phyloP scores from a whole-genome alignment of 2,329 filamentous ascomycete genomes.

The Sporothrix pallida region DNA sequence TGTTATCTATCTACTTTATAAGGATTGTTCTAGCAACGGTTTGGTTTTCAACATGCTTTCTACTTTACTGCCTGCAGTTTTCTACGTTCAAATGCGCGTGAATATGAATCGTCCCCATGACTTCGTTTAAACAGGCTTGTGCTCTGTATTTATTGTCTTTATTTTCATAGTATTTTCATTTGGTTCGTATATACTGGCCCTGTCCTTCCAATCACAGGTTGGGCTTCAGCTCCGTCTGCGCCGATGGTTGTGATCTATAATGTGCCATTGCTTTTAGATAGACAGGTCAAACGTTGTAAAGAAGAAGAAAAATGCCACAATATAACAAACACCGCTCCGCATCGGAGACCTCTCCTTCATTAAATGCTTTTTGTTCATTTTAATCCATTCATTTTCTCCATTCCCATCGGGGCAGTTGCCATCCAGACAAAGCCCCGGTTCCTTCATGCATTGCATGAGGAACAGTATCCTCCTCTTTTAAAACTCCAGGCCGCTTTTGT shows the following conservation, averaged over 20 bases:
- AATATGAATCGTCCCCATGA: background rate
- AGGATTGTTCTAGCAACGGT: background rate
- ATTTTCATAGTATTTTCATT: background rate
- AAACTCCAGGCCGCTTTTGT: background rate
- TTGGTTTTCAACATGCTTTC: background rate
- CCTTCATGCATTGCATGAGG: constrained; percentile 5
- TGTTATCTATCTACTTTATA: constrained; percentile 16
- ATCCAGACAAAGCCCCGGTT: background rate
- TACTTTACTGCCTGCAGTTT: background rate
- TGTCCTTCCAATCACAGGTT: constrained; percentile 16
- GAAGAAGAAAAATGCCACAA: constrained; percentile 1
- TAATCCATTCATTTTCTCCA: background rate
- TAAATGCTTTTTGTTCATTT: constrained; percentile 23
- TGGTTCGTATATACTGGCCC: background rate
- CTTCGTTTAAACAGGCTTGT: background rate
- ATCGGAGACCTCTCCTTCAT: constrained; percentile 10
- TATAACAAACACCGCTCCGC: background rate
- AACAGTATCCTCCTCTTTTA: constrained; percentile 15
- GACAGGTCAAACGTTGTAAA: constrained; percentile 20
- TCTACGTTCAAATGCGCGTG: constrained; percentile 5
- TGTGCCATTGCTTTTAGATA: constrained; percentile 31
- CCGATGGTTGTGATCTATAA: constrained; percentile 31
- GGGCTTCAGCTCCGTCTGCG: constrained; percentile 19
- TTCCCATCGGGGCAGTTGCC: background rate
- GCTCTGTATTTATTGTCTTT: background rate